Conservation (phyloP, 352 stramenopile genomes). For the Phytophthora sojae region DNA sequence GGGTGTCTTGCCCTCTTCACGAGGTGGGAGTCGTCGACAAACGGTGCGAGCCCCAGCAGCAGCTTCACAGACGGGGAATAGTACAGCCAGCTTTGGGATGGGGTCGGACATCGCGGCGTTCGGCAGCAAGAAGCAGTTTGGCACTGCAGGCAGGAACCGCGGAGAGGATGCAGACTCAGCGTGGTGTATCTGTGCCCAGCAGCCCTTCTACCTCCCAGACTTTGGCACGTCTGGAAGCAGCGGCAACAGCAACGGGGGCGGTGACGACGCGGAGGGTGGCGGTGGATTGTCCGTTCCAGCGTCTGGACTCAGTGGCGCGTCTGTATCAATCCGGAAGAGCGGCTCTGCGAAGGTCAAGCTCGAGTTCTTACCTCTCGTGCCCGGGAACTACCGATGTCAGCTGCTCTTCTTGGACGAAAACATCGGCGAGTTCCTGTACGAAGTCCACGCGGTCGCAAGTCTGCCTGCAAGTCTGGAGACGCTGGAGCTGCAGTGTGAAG, state of each 20-base stretch:
- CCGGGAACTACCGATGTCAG: constrained; percentile 91
- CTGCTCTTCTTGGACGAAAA: constrained; percentile 93
- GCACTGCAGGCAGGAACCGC: constrained; percentile 27
- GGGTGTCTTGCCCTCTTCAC: constrained; percentile 16
- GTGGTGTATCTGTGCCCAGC: constrained; percentile 74
- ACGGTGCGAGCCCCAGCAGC: background rate
- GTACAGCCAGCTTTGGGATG: constrained; percentile 15
- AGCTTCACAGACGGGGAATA: constrained; percentile 11
- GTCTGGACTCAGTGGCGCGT: constrained; percentile 27
- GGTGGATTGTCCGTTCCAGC: constrained; percentile 11
- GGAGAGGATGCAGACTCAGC: constrained; percentile 53
- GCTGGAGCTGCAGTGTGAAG: constrained; percentile 85
- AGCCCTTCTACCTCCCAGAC: constrained; percentile 81
- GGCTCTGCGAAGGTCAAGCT: constrained; percentile 76
- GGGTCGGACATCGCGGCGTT: constrained; percentile 2
- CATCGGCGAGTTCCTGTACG: constrained; percentile 95
- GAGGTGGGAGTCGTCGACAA: constrained; percentile 23
- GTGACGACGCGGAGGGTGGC: constrained; percentile 16
- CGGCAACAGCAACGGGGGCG: constrained; percentile 25
- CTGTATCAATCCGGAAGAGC: constrained; percentile 57
- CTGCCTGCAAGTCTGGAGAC: constrained; percentile 81
- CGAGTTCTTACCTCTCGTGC: constrained; percentile 89
- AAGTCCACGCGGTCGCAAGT: constrained; percentile 85
- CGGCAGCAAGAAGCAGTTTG: constrained; percentile 11
- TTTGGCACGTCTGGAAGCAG: constrained; percentile 47